Evolutionary conservation across 345 rosid species (phyloP).

Genomic region (Dipteronia sinensis): DNA sequence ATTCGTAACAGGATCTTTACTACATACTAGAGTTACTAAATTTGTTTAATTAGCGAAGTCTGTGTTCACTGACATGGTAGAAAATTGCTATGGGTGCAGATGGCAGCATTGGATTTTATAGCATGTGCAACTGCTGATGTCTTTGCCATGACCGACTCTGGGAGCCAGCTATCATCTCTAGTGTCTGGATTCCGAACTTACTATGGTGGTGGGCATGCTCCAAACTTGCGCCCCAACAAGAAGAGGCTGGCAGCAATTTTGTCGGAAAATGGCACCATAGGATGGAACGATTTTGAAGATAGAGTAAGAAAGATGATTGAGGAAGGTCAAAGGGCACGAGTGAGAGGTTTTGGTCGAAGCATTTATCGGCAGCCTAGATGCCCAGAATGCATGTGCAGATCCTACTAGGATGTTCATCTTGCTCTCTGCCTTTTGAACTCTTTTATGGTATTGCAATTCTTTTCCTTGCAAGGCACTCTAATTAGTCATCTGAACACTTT

Average conservation of each 20-base stretch:
- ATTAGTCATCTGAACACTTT: background rate
- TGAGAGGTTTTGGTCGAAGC: conserved; percentile 73
- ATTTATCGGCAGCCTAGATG: conserved; percentile 87
- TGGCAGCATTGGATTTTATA: conserved; percentile 89
- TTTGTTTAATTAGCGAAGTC: background rate
- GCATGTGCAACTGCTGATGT: conserved; percentile 89
- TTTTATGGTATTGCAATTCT: background rate
- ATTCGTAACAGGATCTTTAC: background rate
- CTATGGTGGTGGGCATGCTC: conserved; percentile 68
- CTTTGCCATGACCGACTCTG: conserved; percentile 94
- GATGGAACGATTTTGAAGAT: conserved; percentile 61
- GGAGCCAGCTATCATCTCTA: conserved; percentile 89
- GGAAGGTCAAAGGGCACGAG: conserved; percentile 63
- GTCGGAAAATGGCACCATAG: conserved; percentile 54
- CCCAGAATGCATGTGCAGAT: conserved; percentile 77
- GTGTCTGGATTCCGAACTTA: conserved; percentile 87
- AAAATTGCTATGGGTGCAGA: conserved; percentile 41
- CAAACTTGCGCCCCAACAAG: conserved; percentile 86
- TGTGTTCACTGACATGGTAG: conserved; percentile 3
- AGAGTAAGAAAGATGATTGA: conserved; percentile 72
- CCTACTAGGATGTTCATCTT: conserved; percentile 9
- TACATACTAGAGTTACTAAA: background rate
- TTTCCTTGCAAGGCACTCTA: background rate
- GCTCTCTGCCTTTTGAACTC: conserved; percentile 2
- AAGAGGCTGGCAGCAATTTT: conserved; percentile 84